A percentile compares a stretch with the other conserved stretches of the same genome.
Conservation (phyloP, 192 early-diverging fungal species). For the Coemansia sp. region DNA sequence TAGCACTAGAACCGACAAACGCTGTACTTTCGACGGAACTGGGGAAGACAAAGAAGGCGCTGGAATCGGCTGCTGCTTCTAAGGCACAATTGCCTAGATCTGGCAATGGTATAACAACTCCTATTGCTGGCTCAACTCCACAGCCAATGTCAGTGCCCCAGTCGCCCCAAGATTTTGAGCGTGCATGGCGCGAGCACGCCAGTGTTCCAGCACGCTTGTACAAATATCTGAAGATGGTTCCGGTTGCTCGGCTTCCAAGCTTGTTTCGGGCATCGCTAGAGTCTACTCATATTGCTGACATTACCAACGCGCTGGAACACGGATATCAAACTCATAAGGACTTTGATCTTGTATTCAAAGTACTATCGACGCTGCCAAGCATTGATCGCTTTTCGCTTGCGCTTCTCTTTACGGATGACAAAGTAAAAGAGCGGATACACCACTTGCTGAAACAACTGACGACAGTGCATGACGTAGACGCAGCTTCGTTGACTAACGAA, state of each 20-base stretch:
- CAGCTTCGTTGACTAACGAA: background rate
- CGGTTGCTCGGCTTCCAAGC: conserved; percentile 1
- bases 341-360: conserved; percentile 1
- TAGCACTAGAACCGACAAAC: conserved; percentile 17
- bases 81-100: background rate
- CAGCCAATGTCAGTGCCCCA: conserved; percentile 8
- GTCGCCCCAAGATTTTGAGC: conserved; percentile 20
- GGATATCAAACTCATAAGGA: background rate
- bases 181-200: conserved; percentile 18
- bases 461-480: background rate
- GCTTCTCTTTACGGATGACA: conserved; percentile 11
- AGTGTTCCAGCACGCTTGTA: conserved; percentile 6
- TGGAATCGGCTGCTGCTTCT: background rate
- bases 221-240: conserved; percentile 12
- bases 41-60: conserved; percentile 1
- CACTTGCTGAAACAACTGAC: background rate
- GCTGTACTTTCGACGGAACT: conserved; percentile 11
- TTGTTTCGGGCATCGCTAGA: conserved; percentile 22
- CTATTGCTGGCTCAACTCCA: background rate
- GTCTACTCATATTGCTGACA: conserved; percentile 6
- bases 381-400: conserved; percentile 18
- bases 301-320: conserved; percentile 7
- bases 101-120: background rate
- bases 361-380: conserved; percentile 1
- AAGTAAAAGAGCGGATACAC: conserved; percentile 6